phyloP scores from a whole-genome alignment of 208 protist genomes.

The Wallacemonas rigidus region DNA sequence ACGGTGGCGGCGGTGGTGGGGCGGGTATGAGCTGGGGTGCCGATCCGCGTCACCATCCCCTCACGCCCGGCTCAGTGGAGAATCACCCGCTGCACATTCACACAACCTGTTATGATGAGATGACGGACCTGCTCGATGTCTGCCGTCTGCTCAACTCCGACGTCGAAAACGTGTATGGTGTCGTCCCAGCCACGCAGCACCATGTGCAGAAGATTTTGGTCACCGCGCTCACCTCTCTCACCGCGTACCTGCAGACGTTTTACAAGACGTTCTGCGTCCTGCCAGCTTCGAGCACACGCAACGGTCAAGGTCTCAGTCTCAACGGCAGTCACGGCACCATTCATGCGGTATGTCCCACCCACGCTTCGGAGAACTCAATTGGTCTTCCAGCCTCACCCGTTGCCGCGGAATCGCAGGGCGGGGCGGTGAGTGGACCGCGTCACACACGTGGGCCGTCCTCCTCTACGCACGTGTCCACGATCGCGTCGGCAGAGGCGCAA shows the following conservation, averaged over 20 bases:
- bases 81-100: neutral
- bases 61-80: constrained; percentile 9
- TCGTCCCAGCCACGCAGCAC: constrained; percentile 29
- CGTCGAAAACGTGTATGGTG: constrained; percentile 32
- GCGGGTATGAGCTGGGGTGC: neutral
- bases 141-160: constrained; percentile 37
- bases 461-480: neutral
- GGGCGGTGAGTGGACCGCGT: neutral
- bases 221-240: constrained; percentile 6
- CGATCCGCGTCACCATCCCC: neutral
- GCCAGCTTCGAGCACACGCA: neutral
- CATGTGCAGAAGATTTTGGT: constrained; percentile 21
- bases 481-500: neutral
- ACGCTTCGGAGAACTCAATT: no score
- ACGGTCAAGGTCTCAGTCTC: no score
- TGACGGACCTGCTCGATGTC: constrained; percentile 37
- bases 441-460: neutral
- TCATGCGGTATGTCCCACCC: no score
- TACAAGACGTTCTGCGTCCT: constrained; percentile 7
- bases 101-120: constrained; percentile 2
- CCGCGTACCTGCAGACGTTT: neutral
- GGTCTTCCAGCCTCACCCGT: no score
- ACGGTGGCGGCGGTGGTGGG: neutral
- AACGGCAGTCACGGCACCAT: no score
- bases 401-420: no score